These are phyloP conservation scores for Malus orientalis DNA, from an alignment of 306 rosid species.

Conservation along the genomic window DNA sequence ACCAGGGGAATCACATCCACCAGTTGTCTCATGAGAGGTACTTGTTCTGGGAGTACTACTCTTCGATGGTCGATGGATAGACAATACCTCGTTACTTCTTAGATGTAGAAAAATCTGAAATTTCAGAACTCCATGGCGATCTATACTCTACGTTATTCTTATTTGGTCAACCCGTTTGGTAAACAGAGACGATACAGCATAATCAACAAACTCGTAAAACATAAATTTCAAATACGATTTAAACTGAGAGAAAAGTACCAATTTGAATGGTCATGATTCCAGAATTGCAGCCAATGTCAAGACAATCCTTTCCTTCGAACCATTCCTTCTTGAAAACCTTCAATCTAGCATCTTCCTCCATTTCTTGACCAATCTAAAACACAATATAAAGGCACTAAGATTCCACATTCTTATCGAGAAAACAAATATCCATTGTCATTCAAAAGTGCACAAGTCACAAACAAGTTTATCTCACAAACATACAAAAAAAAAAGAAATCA, in stretches of 20 bases:
- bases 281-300: conserved; percentile 83
- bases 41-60: not conserved
- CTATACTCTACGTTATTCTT: not conserved
- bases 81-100: not conserved
- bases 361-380: conserved; percentile 56
- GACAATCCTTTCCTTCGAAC: conserved; percentile 82
- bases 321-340: conserved; percentile 68
- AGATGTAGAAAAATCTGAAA: not conserved
- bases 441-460: no score
- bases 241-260: conserved; percentile 28
- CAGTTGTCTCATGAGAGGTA: not conserved
- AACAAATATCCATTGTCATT: no score
- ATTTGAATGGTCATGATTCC: conserved; percentile 72
- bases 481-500: no score
- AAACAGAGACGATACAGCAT: not conserved
- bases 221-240: not conserved
- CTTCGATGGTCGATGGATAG: not conserved
- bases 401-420: not conserved
- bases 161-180: not conserved
- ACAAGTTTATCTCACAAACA: no score
- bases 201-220: not conserved
- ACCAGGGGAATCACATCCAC: not conserved
- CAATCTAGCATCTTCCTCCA: conserved; percentile 74
- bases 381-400: not conserved
- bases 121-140: not conserved